phyloP scores from a whole-genome alignment of 345 rosid species.

The Salix koriyanagi region DNA sequence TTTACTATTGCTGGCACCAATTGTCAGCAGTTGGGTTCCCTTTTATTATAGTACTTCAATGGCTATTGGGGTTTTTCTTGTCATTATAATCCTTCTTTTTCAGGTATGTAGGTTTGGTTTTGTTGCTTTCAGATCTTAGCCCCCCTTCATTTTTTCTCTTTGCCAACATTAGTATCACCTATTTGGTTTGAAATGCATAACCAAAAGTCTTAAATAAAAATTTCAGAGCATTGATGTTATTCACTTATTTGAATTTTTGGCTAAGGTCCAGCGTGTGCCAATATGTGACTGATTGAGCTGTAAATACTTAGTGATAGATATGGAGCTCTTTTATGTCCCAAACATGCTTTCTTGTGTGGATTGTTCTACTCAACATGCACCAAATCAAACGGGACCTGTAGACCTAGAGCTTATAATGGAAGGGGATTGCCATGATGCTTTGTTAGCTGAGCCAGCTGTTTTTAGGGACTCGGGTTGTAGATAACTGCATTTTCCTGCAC shows the following conservation, averaged over 20 bases:
- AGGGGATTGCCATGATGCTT: not conserved
- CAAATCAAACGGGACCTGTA: not conserved
- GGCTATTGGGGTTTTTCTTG: conserved; percentile 87
- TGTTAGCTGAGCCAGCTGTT: not conserved
- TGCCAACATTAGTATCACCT: not conserved
- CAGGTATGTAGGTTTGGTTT: conserved; percentile 49
- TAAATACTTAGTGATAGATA: not conserved
- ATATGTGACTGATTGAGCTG: not conserved
- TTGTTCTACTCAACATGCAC: not conserved
- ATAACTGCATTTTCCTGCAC: not conserved
- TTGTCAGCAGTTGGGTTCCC: conserved; percentile 87
- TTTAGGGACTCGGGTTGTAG: not conserved
- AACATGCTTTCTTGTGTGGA: not conserved
- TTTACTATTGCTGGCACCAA: conserved; percentile 62
- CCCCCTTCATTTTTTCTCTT: not conserved
- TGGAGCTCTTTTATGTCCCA: not conserved
- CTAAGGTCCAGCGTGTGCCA: not conserved
- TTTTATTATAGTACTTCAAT: conserved; percentile 89
- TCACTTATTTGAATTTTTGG: not conserved
- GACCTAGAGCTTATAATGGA: conserved; percentile 2
- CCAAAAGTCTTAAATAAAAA: not conserved
- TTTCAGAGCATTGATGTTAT: not conserved
- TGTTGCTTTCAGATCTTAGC: not conserved
- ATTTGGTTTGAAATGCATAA: not conserved
- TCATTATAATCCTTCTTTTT: conserved; percentile 65